Evolutionary conservation across 164 flowering plant species (phyloP).

Genomic region (Saururus chinensis): DNA sequence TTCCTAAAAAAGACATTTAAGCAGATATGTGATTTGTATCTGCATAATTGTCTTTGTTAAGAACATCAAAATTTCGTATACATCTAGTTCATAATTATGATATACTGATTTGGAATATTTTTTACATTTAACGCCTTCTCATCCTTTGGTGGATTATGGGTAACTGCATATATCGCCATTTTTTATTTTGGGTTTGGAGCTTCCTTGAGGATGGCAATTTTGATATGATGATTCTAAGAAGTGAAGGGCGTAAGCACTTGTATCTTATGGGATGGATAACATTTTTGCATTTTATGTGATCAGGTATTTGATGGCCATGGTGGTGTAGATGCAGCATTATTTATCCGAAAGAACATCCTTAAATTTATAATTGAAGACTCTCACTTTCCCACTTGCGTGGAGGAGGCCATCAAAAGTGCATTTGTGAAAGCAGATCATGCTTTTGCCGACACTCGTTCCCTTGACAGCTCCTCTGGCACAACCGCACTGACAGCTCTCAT

Average conservation of each 20-base stretch:
- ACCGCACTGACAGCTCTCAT: slow-evolving; percentile 80
- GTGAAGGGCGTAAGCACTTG: background rate
- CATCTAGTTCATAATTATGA: no score
- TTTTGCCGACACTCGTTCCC: slow-evolving; percentile 62
- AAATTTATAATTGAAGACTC: slow-evolving; percentile 66
- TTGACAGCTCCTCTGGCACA: slow-evolving; percentile 88
- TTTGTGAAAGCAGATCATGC: slow-evolving; percentile 72
- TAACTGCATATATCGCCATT: no score
- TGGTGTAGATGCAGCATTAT: slow-evolving; percentile 78
- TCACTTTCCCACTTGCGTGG: slow-evolving; percentile 48
- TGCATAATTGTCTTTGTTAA: no score
- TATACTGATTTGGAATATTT: no score
- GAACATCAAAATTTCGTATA: no score
- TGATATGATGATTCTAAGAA: no score
- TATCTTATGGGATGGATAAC: background rate
- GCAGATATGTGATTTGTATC: no score
- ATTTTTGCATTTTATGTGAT: slow-evolving; percentile 4
- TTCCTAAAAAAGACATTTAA: no score
- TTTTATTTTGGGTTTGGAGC: no score
- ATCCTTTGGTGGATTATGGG: no score
- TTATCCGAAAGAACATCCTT: slow-evolving; percentile 55
- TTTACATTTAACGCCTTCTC: no score
- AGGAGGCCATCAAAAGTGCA: slow-evolving; percentile 71
- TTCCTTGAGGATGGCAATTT: no score
- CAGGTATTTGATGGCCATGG: slow-evolving; percentile 99